These are phyloP conservation scores for Phytophthora meadii DNA, from an alignment of 352 stramenopile genomes.

Conservation along the genomic window DNA sequence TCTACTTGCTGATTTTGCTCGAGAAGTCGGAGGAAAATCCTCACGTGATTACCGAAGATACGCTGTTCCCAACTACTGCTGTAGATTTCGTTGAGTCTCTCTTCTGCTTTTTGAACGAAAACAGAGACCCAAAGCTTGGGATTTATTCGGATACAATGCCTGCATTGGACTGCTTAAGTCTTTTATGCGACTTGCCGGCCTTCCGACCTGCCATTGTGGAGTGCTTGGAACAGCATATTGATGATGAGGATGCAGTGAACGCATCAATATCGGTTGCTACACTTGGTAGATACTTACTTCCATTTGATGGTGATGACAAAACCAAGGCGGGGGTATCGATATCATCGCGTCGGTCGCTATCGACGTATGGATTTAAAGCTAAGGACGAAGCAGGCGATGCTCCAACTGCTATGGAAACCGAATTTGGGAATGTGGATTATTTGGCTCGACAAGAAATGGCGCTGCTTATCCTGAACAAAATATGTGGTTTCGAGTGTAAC, in stretches of 20 bases:
- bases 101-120: slow-evolving; percentile 84
- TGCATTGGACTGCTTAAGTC: slow-evolving; percentile 72
- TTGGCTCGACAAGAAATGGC: slow-evolving; percentile 77
- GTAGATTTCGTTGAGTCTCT: slow-evolving; percentile 68
- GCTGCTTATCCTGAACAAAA: slow-evolving; percentile 81
- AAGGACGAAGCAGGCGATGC: slow-evolving; percentile 43
- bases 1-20: slow-evolving; percentile 75
- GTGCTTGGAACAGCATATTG: slow-evolving; percentile 68
- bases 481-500: slow-evolving; percentile 75
- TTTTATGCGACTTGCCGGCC: slow-evolving; percentile 65
- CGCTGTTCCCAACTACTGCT: slow-evolving; percentile 58
- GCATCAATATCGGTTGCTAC: slow-evolving; percentile 80
- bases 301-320: slow-evolving; percentile 65
- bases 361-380: slow-evolving; percentile 74
- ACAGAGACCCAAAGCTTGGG: slow-evolving; percentile 69
- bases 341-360: slow-evolving; percentile 77
- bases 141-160: slow-evolving; percentile 85
- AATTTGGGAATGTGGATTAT: slow-evolving; percentile 86
- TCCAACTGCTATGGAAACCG: slow-evolving; percentile 52
- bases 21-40: slow-evolving; percentile 67
- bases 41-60: slow-evolving; percentile 55
- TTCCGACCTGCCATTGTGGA: slow-evolving; percentile 70
- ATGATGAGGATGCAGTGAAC: slow-evolving; percentile 67
- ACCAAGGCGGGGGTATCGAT: slow-evolving; percentile 69
- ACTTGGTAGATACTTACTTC: slow-evolving; percentile 75